Evolutionary conservation across 2,329 filamentous ascomycete species (phyloP).

Genomic region (Moelleriella libera): DNA sequence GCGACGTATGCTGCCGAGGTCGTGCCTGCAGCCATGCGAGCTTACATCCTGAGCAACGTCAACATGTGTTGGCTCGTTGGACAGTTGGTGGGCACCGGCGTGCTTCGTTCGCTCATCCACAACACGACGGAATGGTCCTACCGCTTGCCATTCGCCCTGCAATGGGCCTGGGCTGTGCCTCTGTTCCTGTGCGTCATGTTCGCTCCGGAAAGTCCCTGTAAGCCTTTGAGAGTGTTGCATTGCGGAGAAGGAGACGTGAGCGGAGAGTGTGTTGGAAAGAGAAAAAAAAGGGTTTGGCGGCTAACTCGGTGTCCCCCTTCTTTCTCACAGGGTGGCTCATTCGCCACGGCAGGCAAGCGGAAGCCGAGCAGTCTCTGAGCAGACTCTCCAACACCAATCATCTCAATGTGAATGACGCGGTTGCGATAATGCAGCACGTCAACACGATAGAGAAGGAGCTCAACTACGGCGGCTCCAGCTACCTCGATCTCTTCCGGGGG

Average conservation of each 20-base stretch:
- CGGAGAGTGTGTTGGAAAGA: background rate
- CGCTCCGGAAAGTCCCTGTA: constrained; percentile 25
- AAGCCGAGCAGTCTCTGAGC: constrained; percentile 16
- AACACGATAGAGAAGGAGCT: constrained; percentile 25
- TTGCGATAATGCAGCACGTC: constrained; percentile 24
- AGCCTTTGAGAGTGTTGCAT: background rate
- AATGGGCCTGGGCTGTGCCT: constrained; percentile 25
- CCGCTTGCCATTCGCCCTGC: constrained; percentile 23
- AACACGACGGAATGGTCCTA: constrained; percentile 19
- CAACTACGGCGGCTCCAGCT: constrained; percentile 16
- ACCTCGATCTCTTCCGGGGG: constrained; percentile 3
- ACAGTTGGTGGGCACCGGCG: constrained; percentile 20
- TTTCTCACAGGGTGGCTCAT: constrained; percentile 18
- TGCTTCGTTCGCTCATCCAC: constrained; percentile 18
- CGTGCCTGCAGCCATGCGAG: constrained; percentile 14
- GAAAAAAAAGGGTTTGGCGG: background rate
- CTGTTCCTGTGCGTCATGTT: constrained; percentile 19
- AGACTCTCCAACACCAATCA: constrained; percentile 15
- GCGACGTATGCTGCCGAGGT: constrained; percentile 26
- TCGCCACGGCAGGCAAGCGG: constrained; percentile 16
- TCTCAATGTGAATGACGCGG: constrained; percentile 26
- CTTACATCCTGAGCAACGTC: constrained; percentile 22
- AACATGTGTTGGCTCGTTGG: constrained; percentile 29
- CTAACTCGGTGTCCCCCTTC: background rate
- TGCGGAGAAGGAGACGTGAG: background rate